Conservation (phyloP, 805 yeast species). For the Zygosaccharomyces gambellarensis region DNA sequence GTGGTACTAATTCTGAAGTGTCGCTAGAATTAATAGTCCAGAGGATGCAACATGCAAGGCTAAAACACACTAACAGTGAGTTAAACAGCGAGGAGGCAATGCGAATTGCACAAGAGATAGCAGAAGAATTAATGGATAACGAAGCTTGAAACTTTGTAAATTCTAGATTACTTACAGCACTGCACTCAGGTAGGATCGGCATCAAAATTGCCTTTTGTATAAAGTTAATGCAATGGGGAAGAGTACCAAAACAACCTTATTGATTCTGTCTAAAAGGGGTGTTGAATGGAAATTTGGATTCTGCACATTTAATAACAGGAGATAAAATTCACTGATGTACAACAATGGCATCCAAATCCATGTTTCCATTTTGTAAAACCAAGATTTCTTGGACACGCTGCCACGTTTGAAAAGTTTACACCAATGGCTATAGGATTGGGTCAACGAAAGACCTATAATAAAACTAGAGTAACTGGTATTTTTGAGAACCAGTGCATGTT, state of each 20-base stretch:
- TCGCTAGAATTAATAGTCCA: constrained; percentile 11
- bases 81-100: constrained; percentile 15
- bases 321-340: constrained; percentile 30
- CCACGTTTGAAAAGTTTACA: constrained; percentile 25
- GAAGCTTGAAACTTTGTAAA: neutral
- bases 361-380: constrained; percentile 20
- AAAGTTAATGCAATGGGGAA: constrained; percentile 29
- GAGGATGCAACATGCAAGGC: constrained; percentile 20
- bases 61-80: constrained; percentile 12
- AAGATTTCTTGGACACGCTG: constrained; percentile 9
- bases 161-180: neutral
- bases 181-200: neutral
- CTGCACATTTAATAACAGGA: constrained; percentile 27
- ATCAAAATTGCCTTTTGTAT: constrained; percentile 19
- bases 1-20: neutral
- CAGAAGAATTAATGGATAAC: constrained; percentile 17
- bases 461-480: constrained; percentile 31
- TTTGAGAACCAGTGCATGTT: constrained; percentile 30
- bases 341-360: constrained; percentile 23
- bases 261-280: constrained; percentile 21
- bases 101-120: constrained; percentile 20
- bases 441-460: constrained; percentile 23
- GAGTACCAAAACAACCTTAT: constrained; percentile 23
- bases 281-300: constrained; percentile 26
- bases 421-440: constrained; percentile 30